Percentiles rank a stretch among this genome's conserved stretches.
Evolutionary conservation across 352 stramenopile species (phyloP).

Genomic region (Phytophthora hybrid): DNA sequence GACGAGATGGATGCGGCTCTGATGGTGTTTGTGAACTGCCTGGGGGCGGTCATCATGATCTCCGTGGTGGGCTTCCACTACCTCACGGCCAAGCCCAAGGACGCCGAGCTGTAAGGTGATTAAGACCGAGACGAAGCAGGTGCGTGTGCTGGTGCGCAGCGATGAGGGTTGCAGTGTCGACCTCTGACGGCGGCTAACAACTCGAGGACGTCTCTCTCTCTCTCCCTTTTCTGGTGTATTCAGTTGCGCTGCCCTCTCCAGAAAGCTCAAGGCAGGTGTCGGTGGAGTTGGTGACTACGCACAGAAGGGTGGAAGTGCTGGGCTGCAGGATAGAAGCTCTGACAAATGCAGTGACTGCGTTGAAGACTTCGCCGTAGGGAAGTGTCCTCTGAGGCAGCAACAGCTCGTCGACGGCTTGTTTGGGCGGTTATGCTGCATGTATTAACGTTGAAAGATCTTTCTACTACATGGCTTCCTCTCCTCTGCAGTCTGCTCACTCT

Average conservation of each 20-base stretch:
- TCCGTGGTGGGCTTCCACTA: slow-evolving; percentile 91
- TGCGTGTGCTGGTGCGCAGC: background rate
- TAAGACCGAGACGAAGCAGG: slow-evolving; percentile 4
- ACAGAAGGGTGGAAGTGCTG: background rate
- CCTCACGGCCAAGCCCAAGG: slow-evolving; percentile 82
- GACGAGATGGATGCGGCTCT: slow-evolving; percentile 88
- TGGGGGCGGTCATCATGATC: slow-evolving; percentile 89
- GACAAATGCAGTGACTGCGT: background rate
- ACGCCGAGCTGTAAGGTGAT: slow-evolving; percentile 59
- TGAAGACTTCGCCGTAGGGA: slow-evolving; percentile 4
- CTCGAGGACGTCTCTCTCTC: background rate
- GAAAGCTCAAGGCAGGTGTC: background rate
- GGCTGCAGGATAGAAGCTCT: background rate
- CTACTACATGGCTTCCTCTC: background rate
- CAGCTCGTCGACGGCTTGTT: slow-evolving; percentile 21
- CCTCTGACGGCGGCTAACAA: slow-evolving; percentile 11
- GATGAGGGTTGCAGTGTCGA: background rate
- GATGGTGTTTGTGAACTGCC: slow-evolving; percentile 91
- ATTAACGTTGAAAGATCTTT: slow-evolving; percentile 34
- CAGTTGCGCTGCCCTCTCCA: background rate
- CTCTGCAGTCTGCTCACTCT: background rate
- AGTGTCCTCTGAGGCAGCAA: slow-evolving; percentile 8
- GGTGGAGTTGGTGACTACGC: background rate
- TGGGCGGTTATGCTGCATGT: slow-evolving; percentile 30
- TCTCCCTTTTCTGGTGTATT: background rate